These are phyloP conservation scores for Eimeria brunetti DNA, from an alignment of 169 alveolate species.

Conservation along the genomic window DNA sequence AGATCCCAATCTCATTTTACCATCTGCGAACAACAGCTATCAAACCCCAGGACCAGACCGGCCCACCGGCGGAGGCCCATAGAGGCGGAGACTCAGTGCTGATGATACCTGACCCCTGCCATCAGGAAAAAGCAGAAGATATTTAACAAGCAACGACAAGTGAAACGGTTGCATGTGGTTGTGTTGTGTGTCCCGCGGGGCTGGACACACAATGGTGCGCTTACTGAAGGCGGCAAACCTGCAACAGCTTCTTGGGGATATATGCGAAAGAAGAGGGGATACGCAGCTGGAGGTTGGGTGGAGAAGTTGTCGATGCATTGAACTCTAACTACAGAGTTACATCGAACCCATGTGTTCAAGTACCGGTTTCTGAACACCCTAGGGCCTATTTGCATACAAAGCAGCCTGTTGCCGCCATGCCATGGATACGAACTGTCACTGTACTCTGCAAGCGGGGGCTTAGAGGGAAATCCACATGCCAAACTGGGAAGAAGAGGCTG, in stretches of 20 bases:
- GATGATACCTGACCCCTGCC: not conserved
- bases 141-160: not conserved
- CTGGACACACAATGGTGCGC: not conserved
- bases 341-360: not conserved
- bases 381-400: not conserved
- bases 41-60: not conserved
- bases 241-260: not conserved
- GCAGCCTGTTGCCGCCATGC: constrained; percentile 10
- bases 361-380: not conserved
- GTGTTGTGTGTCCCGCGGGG: not conserved
- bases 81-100: constrained; percentile 8
- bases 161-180: not conserved
- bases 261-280: not conserved
- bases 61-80: constrained; percentile 17
- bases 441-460: not conserved
- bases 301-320: not conserved
- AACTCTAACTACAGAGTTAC: not conserved
- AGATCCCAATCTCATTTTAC: not conserved
- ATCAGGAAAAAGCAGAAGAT: not conserved
- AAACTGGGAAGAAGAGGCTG: not conserved
- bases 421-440: not conserved
- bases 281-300: not conserved
- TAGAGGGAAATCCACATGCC: not conserved
- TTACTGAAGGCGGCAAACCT: not conserved
- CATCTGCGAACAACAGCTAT: not conserved